Evolutionary conservation across 2,329 filamentous ascomycete genomes (phyloP), one percentile per base, ranked within the genome.

Genomic region (Stagonosporopsis chrysanthemi): DNA sequence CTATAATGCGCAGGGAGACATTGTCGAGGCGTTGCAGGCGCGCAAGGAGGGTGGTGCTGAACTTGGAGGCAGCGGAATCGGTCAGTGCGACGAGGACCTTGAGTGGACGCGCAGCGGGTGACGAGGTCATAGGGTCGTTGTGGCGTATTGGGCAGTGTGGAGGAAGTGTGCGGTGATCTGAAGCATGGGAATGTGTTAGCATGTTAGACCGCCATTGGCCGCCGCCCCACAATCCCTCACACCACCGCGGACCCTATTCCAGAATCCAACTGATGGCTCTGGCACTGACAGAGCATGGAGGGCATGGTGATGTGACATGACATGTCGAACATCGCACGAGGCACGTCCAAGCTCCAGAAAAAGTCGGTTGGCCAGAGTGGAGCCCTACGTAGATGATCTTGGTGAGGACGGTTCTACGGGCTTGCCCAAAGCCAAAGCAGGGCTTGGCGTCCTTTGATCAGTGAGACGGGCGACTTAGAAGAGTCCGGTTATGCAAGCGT

Each of bases 21-120:
- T 90, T 86, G 73, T 89, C 86, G 68, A 88, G 83, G 48, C 88
- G 89, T 52, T 88, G 88, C 4, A 90, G 81, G 58, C 88, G 85
- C 45, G 89, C 83, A 58, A 88, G 86, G 49, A 90, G 82, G 17
- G 86, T 81, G 70, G 88, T 84, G 49, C 87, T 87, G 77, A 85
- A 88, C 41, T 87, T 85, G 28, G 87, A 84, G 67, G 89, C 87
- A 52, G 84, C 82, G 43, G 84, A 81, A 56, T 88, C 87, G 65
- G 88, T 88, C 55, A 88, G 84, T 56, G 86, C 86, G 33, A 90
- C 81, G 31, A 90, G 83, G 53, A 90, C 82, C 60, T 76, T 75
- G 43, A 76, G 70, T 44, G 68, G 65, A 62, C 68, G 72, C 43
- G 58, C 58, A 52, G 60, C 50, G 36, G 42, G 50, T 56, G 59